Base-by-base conservation (phyloP, 108 stramenopile species). In the Aurantiochytrium sp. region DNA sequence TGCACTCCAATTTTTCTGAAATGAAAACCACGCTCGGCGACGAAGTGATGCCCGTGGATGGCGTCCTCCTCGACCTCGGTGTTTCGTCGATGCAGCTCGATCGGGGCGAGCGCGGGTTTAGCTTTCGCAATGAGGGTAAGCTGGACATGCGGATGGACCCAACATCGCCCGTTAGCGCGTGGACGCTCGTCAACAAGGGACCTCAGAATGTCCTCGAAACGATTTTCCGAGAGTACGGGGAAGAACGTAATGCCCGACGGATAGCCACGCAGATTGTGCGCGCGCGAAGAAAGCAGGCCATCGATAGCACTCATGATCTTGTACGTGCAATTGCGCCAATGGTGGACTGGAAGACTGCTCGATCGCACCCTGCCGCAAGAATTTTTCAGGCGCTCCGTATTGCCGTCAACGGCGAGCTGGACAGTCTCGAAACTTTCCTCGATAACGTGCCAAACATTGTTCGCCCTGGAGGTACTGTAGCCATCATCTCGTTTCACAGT, bases 61-160 rank as follows among this genome's bases (percentile, higher is more conserved):
- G 98, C n/a, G 95, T 98, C 60, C 89, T 98, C 12, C 91, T 98
- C 14, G 98, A 98, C 92, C 90, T 97, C 42, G 98, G 98, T 12
- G 96, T 98, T 3, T 96, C 95, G 14, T 96, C 96, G 8, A 95
- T 97, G 92, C 98, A 98, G 92, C 96, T 98, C 76, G 95, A 98
- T 91, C 94, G 90, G 3, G 89, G 95, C 5, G 96, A 94, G 25
- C 95, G 98, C 8, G 98, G 98, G 5, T 98, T 98, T 94, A 93
- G 96, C 51, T 97, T 97, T 87, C 95, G 96, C 93, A 92, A 93
- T 88, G 96, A 97, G 60, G 97, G 98, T 2, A 96, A 96, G n/a
- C 90, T 98, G 10, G 98, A 98, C 87, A 98, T 98, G 98, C 90
- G 98, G n/a, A 97, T 98, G 97, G 25, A 58, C 44, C 51, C 60